phyloP scores from a whole-genome alignment of 192 early-diverging fungal genomes.

The Linnemannia hyalina region DNA sequence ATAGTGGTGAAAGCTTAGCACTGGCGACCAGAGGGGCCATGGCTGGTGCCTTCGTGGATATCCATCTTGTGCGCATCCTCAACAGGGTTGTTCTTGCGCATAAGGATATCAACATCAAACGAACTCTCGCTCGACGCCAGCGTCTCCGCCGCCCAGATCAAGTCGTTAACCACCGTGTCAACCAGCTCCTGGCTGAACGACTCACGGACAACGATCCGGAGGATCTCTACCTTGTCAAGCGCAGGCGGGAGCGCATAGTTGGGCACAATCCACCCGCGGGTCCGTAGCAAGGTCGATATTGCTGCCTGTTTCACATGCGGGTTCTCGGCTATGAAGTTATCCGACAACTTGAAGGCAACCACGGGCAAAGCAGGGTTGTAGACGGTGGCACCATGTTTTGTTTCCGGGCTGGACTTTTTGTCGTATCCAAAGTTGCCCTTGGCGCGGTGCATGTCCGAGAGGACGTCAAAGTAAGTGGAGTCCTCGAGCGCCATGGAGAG shows the following conservation, averaged over 20 bases:
- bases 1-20: background rate
- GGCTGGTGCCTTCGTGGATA: background rate
- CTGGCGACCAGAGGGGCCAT: conserved; percentile 5
- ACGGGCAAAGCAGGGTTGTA: conserved; percentile 72
- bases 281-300: conserved; percentile 67
- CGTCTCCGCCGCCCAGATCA: conserved; percentile 66
- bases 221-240: conserved; percentile 60
- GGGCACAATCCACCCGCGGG: conserved; percentile 83
- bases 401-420: conserved; percentile 22
- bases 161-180: conserved; percentile 62
- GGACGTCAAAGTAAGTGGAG: conserved; percentile 70
- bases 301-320: conserved; percentile 68
- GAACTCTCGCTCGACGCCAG: conserved; percentile 25
- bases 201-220: conserved; percentile 80
- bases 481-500: conserved; percentile 68
- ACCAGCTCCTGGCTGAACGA: conserved; percentile 66
- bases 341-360: conserved; percentile 73
- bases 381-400: conserved; percentile 12
- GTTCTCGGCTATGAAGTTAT: conserved; percentile 63
- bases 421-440: conserved; percentile 60
- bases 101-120: conserved; percentile 23
- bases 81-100: conserved; percentile 18
- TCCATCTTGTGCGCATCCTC: conserved; percentile 32
- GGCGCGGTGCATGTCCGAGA: conserved; percentile 73
- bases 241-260: conserved; percentile 78